These are phyloP conservation scores for Kodamaea sp. DNA, from an alignment of 1,139 yeast genomes.

Conservation along the genomic window DNA sequence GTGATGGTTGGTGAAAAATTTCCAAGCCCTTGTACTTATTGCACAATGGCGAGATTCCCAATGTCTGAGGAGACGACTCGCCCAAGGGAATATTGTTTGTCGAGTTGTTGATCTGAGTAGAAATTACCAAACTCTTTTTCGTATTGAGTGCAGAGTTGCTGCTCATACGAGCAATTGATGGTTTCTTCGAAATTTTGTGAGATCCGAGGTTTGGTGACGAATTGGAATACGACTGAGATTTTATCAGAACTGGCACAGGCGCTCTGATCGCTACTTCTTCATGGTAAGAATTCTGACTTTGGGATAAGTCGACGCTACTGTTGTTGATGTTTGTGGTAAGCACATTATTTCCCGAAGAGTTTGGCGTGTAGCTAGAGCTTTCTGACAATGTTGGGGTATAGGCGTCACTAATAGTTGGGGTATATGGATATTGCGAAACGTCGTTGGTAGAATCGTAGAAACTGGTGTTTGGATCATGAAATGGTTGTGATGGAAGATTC, in stretches of 20 bases:
- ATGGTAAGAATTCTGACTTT: neutral
- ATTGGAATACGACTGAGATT: conserved; percentile 14
- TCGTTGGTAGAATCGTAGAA: conserved; percentile 12
- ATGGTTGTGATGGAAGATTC: neutral
- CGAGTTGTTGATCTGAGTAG: conserved; percentile 18
- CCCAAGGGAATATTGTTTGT: conserved; percentile 14
- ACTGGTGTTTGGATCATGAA: conserved; percentile 3
- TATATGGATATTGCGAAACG: conserved; percentile 15
- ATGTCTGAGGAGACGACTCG: conserved; percentile 17
- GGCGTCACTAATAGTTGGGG: conserved; percentile 22
- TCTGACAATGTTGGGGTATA: conserved; percentile 25
- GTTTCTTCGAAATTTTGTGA: conserved; percentile 22
- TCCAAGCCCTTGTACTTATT: conserved; percentile 23
- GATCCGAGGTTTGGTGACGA: conserved; percentile 16
- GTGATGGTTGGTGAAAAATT: conserved; percentile 17
- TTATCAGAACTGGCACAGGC: conserved; percentile 17
- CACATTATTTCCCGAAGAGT: conserved; percentile 14
- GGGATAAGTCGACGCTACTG: conserved; percentile 2
- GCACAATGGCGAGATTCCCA: conserved; percentile 22
- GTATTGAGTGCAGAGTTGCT: conserved; percentile 13
- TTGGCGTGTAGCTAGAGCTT: conserved; percentile 23
- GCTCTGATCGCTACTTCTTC: conserved; percentile 15
- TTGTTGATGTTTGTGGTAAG: conserved; percentile 4
- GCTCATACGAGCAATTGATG: conserved; percentile 22
- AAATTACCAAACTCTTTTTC: conserved; percentile 22